Evolutionary conservation across 2,329 filamentous ascomycete genomes (phyloP), one percentile per base, ranked within the genome.

Genomic region (Aspergillus pseudonomiae): DNA sequence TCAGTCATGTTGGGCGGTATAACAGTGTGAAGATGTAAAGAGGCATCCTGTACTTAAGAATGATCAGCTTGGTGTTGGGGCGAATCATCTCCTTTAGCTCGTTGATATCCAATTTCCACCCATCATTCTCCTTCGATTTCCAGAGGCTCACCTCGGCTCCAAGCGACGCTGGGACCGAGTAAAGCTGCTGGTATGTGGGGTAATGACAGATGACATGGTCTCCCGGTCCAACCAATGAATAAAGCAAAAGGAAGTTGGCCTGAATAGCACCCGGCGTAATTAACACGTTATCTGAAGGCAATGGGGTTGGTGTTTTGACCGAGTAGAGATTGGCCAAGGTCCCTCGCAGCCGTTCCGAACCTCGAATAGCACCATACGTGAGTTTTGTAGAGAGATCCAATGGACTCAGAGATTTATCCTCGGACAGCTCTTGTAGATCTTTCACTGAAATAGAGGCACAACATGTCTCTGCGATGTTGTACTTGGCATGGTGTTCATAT

Each of bases 131-230:
- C 59, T 84, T 85, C 10, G 93, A 83, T 73, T 86, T 88, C 93
- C 93, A 96, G 12, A 94, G 76, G 50, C 88, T 88, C 21, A 96
- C 90, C 63, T 92, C 86, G 1, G 91, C 92, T 0, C 93, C 92
- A 5, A 96, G 80, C 53, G 88, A 90, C 67, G 84, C 83, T 0
- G 93, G 92, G 1, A 96, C 86, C 11, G 88, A 82, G 74, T 94
- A 95, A 1, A 96, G 84, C 71, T 95, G 92, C 75, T 95, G 91
- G 71, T 95, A 96, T 1, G 92, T 94, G n/a, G 93, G 93, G 74
- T 93, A 92, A 62, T 95, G 91, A 71, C 91, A 95, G 63, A 96
- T 85, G 57, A 94, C 90, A 82, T 96, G 93, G 73, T 96, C 92
- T 0, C 89, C 91, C 0, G 88, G 86, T 0, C 87, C 86, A 3